Base-by-base conservation (phyloP, 2,329 filamentous ascomycete genomes). In the Talaromyces sp. region DNA sequence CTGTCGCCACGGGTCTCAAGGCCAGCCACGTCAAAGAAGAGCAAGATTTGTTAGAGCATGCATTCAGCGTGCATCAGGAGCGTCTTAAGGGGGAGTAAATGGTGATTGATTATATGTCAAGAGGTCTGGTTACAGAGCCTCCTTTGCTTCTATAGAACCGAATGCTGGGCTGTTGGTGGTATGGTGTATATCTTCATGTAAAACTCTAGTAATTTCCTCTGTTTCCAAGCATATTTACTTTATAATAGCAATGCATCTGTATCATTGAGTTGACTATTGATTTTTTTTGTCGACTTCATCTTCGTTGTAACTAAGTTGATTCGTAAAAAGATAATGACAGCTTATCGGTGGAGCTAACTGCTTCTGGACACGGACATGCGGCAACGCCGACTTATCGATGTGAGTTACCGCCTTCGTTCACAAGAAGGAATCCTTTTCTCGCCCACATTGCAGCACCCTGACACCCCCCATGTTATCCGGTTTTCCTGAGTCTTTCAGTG, bases 1-100 rank as follows among this genome's bases (percentile, higher is more conserved):
- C 88, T 63, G 93, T 97, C 25, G 94, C 94, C 37, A 96, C 93
- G 56, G 94, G 94, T 75, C 78, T 94, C 71, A 99, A 99, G 86
- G 79, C 82, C 45, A 85, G 83, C 57, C 94, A 99, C 77, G 78
- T 86, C 77, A 95, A 93, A 83, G 94, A 99, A 80, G 94, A 97
- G 82, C 82, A 89, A 73, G 90, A 94, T 50, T 76, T 99, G 66
- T 77, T 93, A 64, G 77, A 85, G 63, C 81, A 82, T 71, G 85
- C 85, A 53, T 87, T 84, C 70, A 78, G 69, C 19, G 78, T 87
- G 48, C 80, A 79, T 75, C 84, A 87, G 77, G 83, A 85, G 62
- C 85, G 83, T 72, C 75, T 86, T 59, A 87, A 87, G 78, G 83
- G 84, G 63, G 82, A 85, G 76, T 85, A 80, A 69, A 52, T 22